Evolutionary conservation across 148 eudicot genomes (phyloP).

Genomic region (Vaccinium darrowii): DNA sequence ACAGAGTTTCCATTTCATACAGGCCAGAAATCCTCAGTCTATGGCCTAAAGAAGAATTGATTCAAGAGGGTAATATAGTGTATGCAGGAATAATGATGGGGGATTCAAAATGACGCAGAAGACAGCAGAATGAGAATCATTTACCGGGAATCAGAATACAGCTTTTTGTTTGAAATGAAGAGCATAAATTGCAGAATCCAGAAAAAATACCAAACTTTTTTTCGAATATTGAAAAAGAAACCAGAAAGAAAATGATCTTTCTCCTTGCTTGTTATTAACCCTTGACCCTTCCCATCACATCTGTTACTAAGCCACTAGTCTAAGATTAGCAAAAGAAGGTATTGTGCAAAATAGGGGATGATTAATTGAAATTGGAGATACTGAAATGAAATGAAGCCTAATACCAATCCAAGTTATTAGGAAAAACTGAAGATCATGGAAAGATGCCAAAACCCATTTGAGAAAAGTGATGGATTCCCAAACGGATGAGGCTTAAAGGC

Average conservation of each 20-base stretch:
- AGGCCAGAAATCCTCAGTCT: neutral
- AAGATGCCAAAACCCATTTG: neutral
- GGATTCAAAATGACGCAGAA: neutral
- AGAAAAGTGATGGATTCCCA: constrained; percentile 24
- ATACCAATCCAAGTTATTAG: neutral
- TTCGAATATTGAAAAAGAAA: constrained; percentile 14
- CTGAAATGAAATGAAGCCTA: neutral
- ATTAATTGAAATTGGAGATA: neutral
- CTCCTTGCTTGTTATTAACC: neutral
- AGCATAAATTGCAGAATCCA: constrained; percentile 24
- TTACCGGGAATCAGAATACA: constrained; percentile 30
- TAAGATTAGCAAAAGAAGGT: neutral
- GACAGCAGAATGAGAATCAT: constrained; percentile 14
- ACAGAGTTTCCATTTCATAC: constrained; percentile 23
- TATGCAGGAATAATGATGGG: neutral
- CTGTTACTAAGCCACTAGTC: neutral
- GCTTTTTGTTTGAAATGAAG: constrained; percentile 6
- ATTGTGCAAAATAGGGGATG: neutral
- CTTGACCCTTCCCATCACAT: neutral
- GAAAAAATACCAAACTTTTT: constrained; percentile 9
- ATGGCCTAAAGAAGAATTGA: neutral
- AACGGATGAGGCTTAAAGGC: neutral
- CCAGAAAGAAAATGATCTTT: neutral
- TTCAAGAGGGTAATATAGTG: constrained; percentile 3
- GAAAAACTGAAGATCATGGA: neutral